Conservation (phyloP, 176 grass and related monocot species). For the Saccharum officinarum region DNA sequence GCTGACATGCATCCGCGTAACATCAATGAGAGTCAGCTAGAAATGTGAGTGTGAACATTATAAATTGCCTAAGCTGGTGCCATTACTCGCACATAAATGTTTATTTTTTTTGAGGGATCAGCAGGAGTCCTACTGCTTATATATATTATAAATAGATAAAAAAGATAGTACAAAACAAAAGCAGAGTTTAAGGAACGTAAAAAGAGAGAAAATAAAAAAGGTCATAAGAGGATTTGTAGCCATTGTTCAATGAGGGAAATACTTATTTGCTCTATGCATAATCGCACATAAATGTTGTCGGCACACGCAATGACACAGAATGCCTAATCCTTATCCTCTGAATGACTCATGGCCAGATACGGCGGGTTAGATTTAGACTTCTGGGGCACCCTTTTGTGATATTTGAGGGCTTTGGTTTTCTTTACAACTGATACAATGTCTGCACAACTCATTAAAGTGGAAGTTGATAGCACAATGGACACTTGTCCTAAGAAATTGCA, state of each 20-base stretch:
- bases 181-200: too few relatives aligned
- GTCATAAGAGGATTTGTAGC: too few relatives aligned
- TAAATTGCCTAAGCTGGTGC: neutral
- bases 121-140: too few relatives aligned
- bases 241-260: too few relatives aligned
- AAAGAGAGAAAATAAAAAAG: too few relatives aligned
- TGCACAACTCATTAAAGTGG: slow-evolving; percentile 2
- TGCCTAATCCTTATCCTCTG: neutral
- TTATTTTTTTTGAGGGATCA: neutral
- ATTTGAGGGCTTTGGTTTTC: slow-evolving; percentile 10
- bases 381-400: neutral
- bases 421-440: neutral
- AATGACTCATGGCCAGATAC: neutral
- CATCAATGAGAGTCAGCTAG: neutral
- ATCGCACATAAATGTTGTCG: neutral
- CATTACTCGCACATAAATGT: neutral
- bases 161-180: too few relatives aligned
- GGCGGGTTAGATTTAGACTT: neutral
- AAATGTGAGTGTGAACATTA: slow-evolving; percentile 3
- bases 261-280: too few relatives aligned
- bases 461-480: neutral
- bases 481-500: neutral
- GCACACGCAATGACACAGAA: neutral
- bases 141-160: too few relatives aligned
- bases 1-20: neutral